phyloP scores from a whole-genome alignment of 2,329 filamentous ascomycete genomes.

The Daldinia eschscholtzii region DNA sequence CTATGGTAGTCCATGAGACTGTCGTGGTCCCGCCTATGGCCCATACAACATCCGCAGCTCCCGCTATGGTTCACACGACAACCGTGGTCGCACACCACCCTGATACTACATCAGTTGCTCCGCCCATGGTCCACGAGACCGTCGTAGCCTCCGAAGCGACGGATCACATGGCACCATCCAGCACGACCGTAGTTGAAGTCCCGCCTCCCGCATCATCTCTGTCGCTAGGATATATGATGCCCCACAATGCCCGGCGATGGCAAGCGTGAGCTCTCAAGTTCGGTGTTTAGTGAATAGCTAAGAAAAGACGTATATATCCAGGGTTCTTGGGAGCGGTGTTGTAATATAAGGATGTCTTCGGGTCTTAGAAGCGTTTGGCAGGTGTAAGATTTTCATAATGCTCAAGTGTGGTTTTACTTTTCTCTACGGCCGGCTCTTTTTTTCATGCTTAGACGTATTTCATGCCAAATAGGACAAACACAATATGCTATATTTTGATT shows the following conservation, averaged over 20 bases:
- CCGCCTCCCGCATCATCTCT: conserved; percentile 27
- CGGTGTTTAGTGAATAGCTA: not conserved
- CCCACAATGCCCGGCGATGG: conserved; percentile 31
- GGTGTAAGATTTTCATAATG: conserved; percentile 33
- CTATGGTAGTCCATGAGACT: conserved; percentile 28
- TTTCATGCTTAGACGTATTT: conserved; percentile 11
- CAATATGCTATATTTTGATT: not conserved
- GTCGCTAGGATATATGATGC: conserved; percentile 33
- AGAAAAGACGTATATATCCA: not conserved
- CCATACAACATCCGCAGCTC: conserved; percentile 14
- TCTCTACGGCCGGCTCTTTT: conserved; percentile 12
- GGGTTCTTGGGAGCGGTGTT: conserved; percentile 18
- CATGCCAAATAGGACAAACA: conserved; percentile 11
- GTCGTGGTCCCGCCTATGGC: conserved; percentile 17
- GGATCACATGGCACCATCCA: conserved; percentile 4
- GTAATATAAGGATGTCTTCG: conserved; percentile 19
- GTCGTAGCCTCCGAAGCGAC: not conserved
- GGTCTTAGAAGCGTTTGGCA: conserved; percentile 15
- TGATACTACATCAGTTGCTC: not conserved
- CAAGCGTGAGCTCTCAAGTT: conserved; percentile 21
- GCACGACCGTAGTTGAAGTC: not conserved
- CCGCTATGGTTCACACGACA: conserved; percentile 23
- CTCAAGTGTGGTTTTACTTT: conserved; percentile 24
- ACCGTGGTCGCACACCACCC: conserved; percentile 2
- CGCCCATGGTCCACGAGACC: conserved; percentile 22